Base-by-base conservation (phyloP, 1,284 basidiomycete genomes). In the Psilocybe mexicana region DNA sequence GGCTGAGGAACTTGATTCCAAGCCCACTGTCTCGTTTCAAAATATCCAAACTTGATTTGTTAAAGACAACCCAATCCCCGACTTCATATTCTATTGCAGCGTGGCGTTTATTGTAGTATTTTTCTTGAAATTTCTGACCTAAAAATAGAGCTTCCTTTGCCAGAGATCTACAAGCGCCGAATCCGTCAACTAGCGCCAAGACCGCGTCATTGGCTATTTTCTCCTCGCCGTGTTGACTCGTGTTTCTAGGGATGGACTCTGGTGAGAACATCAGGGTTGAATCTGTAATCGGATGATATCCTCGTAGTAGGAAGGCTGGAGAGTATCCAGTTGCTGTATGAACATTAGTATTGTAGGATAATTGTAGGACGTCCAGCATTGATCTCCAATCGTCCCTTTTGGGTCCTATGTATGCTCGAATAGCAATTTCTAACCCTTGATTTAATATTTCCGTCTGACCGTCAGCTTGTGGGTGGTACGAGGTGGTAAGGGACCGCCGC, bases 11-110 rank as follows among this genome's bases (percentile, higher is more conserved):
- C 38, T 67, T 66, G 1, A 49, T n/a, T 2, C 63, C 66, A 18
- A 55, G 23, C 0, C 67, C 68, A 42, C 59, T 65, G 14, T 62
- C 59, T 2, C 44, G 45, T 1, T 52, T 26, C 2, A 65, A 50
- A 43, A 69, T 52, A 3, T 57, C 24, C 3, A 72, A 49, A 3
- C 63, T 59, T 28, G 69, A 59, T 0, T 60, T 62, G 43, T 72
- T 70, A 2, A 72, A 24, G 2, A 71, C 49, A 0, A 70, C 68
- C 3, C 53, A 25, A 43, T 71, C 66, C 18, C 69, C 68, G 51
- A 62, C 66, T n/a, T 71, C 61, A 43, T 67, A 70, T 51, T 70
- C 62, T 1, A 24, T 42, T 0, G n/a, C 4, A 0, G 61, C 36
- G 5, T 60, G 43, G 14, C 63, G 64, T 25, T 69, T 63, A 35